These are phyloP conservation scores for Fusarium sp. DNA, from an alignment of 2,329 filamentous ascomycete genomes.

Conservation along the genomic window DNA sequence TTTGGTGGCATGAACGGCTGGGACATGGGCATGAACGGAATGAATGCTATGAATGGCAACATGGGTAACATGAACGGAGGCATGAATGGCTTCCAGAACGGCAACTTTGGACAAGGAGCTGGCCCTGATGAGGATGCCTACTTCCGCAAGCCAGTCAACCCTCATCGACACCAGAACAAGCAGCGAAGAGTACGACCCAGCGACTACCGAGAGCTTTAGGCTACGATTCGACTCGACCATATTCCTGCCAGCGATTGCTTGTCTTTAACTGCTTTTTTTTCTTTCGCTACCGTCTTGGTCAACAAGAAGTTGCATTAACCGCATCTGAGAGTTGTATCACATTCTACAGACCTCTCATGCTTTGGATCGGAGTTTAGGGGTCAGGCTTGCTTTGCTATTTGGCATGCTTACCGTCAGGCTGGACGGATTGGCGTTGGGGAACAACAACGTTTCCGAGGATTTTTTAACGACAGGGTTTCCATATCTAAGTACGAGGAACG, in stretches of 20 bases:
- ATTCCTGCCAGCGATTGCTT: conserved; percentile 28
- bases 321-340: conserved; percentile 9
- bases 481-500: conserved; percentile 23
- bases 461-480: conserved; percentile 17
- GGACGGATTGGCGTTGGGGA: conserved; percentile 41
- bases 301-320: conserved; percentile 4
- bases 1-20: conserved; percentile 46
- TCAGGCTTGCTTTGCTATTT: conserved; percentile 19
- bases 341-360: conserved; percentile 11
- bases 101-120: conserved; percentile 64
- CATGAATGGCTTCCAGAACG: conserved; percentile 53
- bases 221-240: conserved; percentile 12
- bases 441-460: conserved; percentile 2
- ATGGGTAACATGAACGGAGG: conserved; percentile 49
- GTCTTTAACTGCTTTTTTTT: conserved; percentile 2
- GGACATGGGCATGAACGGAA: conserved; percentile 48
- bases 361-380: conserved; percentile 32
- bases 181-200: conserved; percentile 84
- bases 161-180: conserved; percentile 87
- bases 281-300: conserved; percentile 7
- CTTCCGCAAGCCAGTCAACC: conserved; percentile 95
- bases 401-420: conserved; percentile 32
- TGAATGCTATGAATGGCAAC: conserved; percentile 47
- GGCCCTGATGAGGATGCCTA: conserved; percentile 91
- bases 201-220: conserved; percentile 87